Conservation (phyloP, 345 rosid genomes). For the Eucalyptus marginata region DNA sequence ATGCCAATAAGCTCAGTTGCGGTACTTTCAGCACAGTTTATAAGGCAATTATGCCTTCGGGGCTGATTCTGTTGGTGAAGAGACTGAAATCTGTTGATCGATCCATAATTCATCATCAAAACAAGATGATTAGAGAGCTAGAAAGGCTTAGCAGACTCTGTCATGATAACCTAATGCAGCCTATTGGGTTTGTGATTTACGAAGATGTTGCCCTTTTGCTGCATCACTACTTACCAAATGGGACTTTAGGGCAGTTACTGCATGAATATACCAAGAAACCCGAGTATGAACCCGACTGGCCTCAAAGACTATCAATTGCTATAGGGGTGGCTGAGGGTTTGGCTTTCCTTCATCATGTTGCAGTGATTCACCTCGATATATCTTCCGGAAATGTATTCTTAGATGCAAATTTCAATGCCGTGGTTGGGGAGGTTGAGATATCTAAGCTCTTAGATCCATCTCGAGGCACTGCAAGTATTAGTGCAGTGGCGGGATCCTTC, state of each 20-base stretch:
- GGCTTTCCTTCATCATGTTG: slow-evolving; percentile 85
- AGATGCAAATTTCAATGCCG: slow-evolving; percentile 60
- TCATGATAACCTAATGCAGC: slow-evolving; percentile 74
- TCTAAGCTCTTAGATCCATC: slow-evolving; percentile 79
- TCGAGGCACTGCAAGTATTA: slow-evolving; percentile 78
- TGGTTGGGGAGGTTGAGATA: slow-evolving; percentile 87
- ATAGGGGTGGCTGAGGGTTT: slow-evolving; percentile 89
- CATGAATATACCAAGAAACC: slow-evolving; percentile 59
- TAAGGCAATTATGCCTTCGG: slow-evolving; percentile 94
- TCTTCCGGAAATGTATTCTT: slow-evolving; percentile 75
- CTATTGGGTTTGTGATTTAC: slow-evolving; percentile 81
- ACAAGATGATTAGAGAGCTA: slow-evolving; percentile 91
- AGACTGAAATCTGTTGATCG: slow-evolving; percentile 83
- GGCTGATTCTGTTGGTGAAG: slow-evolving; percentile 68
- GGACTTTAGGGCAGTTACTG: slow-evolving; percentile 71
- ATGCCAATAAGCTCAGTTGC: slow-evolving; percentile 65
- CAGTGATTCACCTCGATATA: slow-evolving; percentile 84
- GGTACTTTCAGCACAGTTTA: slow-evolving; percentile 91
- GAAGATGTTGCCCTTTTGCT: slow-evolving; percentile 92
- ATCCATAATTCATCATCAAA: slow-evolving; percentile 76
- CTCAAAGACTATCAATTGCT: slow-evolving; percentile 70
- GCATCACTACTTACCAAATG: slow-evolving; percentile 72
- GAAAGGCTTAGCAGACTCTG: slow-evolving; percentile 92
- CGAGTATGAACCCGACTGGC: slow-evolving; percentile 83
- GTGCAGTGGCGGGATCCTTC: slow-evolving; percentile 91